A percentile compares a stretch with the other conserved stretches of the same genome.
Evolutionary conservation across 139 green algal species (phyloP).

Genomic region (Auxenochlorella pyrenoidosa): DNA sequence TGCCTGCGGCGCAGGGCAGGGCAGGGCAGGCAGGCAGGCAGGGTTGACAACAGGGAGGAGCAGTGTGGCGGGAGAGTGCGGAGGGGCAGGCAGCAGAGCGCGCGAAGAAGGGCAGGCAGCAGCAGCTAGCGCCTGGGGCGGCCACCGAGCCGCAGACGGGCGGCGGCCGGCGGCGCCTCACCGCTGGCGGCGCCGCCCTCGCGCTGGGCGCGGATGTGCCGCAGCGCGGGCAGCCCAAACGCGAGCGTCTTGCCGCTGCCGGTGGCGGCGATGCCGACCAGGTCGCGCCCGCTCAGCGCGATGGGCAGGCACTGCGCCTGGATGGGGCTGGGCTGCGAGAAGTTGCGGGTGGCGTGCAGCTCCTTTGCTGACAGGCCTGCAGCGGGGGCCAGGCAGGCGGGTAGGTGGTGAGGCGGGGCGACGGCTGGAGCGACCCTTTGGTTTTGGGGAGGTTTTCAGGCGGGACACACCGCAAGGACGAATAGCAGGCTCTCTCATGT

Average conservation of each 20-base stretch:
- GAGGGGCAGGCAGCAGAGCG: too few species aligned
- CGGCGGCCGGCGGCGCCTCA: too few species aligned
- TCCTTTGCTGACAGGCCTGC: constrained; percentile 70
- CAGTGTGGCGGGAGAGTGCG: too few species aligned
- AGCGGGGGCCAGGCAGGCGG: not conserved
- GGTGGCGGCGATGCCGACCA: constrained; percentile 91
- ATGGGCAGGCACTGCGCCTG: constrained; percentile 89
- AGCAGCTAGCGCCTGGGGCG: too few species aligned
- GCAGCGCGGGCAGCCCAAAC: constrained; percentile 87
- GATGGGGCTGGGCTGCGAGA: constrained; percentile 82
- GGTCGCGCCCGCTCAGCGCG: constrained; percentile 79
- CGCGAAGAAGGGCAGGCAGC: not conserved
- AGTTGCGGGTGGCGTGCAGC: constrained; percentile 74
- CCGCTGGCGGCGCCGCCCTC: constrained; percentile 2
- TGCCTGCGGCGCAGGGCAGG: constrained; percentile 46
- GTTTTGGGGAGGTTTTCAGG: too few species aligned
- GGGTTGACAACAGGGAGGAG: too few species aligned
- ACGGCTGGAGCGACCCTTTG: too few species aligned
- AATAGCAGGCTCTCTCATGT: too few species aligned
- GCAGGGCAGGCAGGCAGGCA: not conserved
- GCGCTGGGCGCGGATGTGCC: constrained; percentile 78
- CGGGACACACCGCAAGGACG: too few species aligned
- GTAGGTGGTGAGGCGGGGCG: too few species aligned
- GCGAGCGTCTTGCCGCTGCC: constrained; percentile 84
- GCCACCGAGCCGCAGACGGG: too few species aligned